A percentile compares a stretch with the other conserved stretches of the same genome.
phyloP scores from a whole-genome alignment of 2,329 filamentous ascomycete species.

The Fusarium begoniae region DNA sequence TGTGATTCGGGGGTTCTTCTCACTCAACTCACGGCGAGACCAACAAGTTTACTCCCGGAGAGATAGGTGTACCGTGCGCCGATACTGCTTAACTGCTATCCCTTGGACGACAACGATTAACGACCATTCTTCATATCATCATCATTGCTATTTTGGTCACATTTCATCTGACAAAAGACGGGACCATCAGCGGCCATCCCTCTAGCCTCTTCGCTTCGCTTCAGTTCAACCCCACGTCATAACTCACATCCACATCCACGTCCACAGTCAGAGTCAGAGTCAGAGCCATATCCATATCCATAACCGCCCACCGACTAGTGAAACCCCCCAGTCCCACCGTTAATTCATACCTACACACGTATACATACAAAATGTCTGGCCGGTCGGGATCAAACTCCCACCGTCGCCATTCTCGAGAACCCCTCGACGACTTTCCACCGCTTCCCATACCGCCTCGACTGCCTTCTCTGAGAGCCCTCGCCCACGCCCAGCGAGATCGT shows the following conservation, averaged over 20 bases:
- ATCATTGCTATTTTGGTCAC: neutral
- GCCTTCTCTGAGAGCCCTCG: slow-evolving; percentile 46
- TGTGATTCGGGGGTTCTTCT: slow-evolving; percentile 7
- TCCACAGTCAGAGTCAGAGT: neutral
- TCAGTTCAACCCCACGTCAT: slow-evolving; percentile 31
- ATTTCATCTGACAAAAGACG: slow-evolving; percentile 16
- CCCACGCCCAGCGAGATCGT: slow-evolving; percentile 42
- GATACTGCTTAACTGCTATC: neutral
- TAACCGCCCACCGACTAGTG: slow-evolving; percentile 25
- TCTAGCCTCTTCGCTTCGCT: slow-evolving; percentile 10
- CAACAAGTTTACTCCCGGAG: neutral
- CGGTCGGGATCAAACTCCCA: slow-evolving; percentile 45
- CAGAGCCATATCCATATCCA: slow-evolving; percentile 2
- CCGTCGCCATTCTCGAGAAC: slow-evolving; percentile 45
- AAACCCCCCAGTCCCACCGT: slow-evolving; percentile 11
- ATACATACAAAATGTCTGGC: slow-evolving; percentile 45
- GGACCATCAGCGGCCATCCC: slow-evolving; percentile 16
- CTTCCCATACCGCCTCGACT: slow-evolving; percentile 45
- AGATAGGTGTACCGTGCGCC: neutral
- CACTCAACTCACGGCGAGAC: slow-evolving; percentile 15
- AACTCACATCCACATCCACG: slow-evolving; percentile 3
- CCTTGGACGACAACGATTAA: neutral
- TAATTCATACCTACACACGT: slow-evolving; percentile 16
- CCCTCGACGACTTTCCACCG: slow-evolving; percentile 46
- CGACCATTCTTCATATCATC: neutral